Evolutionary conservation across 164 flowering plant species (phyloP), one percentile per base, ranked within the genome.

Genomic region (Platanus orientalis): DNA sequence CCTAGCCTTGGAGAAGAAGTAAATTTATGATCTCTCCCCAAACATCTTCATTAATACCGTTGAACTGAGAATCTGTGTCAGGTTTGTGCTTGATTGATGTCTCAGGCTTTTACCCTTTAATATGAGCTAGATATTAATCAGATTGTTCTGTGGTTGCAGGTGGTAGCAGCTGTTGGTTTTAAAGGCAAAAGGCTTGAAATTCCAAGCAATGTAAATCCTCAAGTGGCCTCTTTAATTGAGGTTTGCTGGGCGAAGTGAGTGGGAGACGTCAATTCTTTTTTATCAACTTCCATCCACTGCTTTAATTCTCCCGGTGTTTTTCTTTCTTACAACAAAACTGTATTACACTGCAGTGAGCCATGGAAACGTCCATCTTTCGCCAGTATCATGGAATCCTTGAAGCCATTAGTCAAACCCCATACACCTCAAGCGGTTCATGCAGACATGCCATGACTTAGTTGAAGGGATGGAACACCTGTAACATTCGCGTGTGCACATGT

Each of bases 141-240:
- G 36, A 9, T 32, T 32, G 36, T 4, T 32, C 36, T 32, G 6
- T 32, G 36, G 36, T 67, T 76, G 55, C 71, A 89, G 96, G 96
- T 92, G 68, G 91, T 92, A 12, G 96, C 91, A 65, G 95, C 92
- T 68, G 95, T 92, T 71, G 98, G 89, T 53, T 88, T 89, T 67
- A 82, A 79, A 76, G 72, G 80, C 12, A 89, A 76, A 71, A 80
- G 95, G 77, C 93, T 85, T 65, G 95, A 92, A 65, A 92, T 92
- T 63, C 95, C 98, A 29, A 78, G 70, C 6, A 78, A 82, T 75
- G 59, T 81, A 16, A 84, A 86, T 76, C 91, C 86, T 57, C 84
- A 83, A 61, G 80, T 92, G 28, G 88, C 91, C 21, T 57, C 83
- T 2, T 29, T 92, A 58, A 92, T 92, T 72, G 91, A 89, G 71